Evolutionary conservation across 306 rosid species (phyloP), one percentile per base, ranked within the genome.

Genomic region (Dryas drummondii): DNA sequence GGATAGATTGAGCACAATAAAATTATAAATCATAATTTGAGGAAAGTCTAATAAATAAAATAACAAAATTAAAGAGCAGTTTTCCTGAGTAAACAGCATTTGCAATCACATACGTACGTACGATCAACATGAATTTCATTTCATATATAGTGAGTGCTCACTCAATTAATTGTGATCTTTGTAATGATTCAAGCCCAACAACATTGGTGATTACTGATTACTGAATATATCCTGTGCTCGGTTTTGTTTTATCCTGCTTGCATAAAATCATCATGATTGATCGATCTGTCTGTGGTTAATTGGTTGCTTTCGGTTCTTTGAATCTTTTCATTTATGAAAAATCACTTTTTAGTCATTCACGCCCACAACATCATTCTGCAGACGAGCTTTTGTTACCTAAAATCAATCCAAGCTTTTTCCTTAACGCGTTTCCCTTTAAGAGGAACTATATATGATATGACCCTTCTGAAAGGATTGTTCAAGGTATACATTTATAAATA

Each of bases 331-430:
- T 53, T 54, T 41, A 44, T 19, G 22, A 71, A 42, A 42, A 55
- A 32, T 22, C 75, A 12, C 55, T 71, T 71, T 71, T 71, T 71
- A 42, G 5, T 71, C 66, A 56, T 56, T 71, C 65, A 22, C 13
- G 22, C 53, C 66, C 65, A 19, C 75, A 42, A 16, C 75, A 56
- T 44, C 45, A 71, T 71, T 56, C 50, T 71, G 75, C 75, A 49
- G 26, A 49, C 64, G 7, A 19, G 52, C 75, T 54, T 71, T 71
- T 6, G 42, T 22, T 22, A 17, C 68, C 1, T 6, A 41, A 62
- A 62, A 37, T 62, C 67, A 46, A 62, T 37, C 27, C 4, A 41
- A 40, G 22, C 37, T 32, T 7, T 62, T 62, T 62, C 67, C 26
- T 40, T 62, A 6, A 41, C 3, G 17, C 10, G 45, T 11, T 32